These are phyloP conservation scores for Astrocystis sublimbata DNA, from an alignment of 495 filamentous ascomycete species.

Conservation along the genomic window DNA sequence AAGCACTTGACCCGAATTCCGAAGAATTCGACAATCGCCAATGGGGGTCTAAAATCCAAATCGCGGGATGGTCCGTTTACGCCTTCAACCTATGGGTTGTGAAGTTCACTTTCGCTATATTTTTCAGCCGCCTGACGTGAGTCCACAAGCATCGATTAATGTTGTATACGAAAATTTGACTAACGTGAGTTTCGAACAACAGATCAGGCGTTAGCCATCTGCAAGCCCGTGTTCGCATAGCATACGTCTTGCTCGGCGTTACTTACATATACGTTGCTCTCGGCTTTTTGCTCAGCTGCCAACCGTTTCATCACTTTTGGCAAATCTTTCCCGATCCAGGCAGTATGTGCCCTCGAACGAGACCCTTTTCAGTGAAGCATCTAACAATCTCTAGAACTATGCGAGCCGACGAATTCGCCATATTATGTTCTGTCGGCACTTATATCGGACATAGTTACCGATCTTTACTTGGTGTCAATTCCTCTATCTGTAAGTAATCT, in stretches of 20 bases:
- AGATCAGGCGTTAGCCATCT: slow-evolving; percentile 46
- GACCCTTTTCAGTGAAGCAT: neutral
- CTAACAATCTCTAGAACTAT: slow-evolving; percentile 36
- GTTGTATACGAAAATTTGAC: neutral
- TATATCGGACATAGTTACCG: slow-evolving; percentile 50
- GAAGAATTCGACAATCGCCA: slow-evolving; percentile 46
- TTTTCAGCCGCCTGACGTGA: slow-evolving; percentile 63
- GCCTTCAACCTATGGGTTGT: slow-evolving; percentile 58
- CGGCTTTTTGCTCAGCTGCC: slow-evolving; percentile 57
- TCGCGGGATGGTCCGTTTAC: slow-evolving; percentile 60
- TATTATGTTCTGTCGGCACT: slow-evolving; percentile 49
- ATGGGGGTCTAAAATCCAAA: slow-evolving; percentile 32
- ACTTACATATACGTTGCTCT: slow-evolving; percentile 58
- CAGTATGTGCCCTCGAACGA: slow-evolving; percentile 35
- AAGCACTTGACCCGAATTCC: slow-evolving; percentile 43
- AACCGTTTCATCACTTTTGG: slow-evolving; percentile 54
- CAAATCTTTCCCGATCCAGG: slow-evolving; percentile 60
- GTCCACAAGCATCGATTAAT: slow-evolving; percentile 10
- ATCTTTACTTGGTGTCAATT: slow-evolving; percentile 55
- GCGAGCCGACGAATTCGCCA: slow-evolving; percentile 51
- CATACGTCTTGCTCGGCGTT: slow-evolving; percentile 50
- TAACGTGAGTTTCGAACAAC: neutral
- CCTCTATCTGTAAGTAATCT: slow-evolving; percentile 48
- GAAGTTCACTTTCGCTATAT: slow-evolving; percentile 60
- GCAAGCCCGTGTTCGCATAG: slow-evolving; percentile 51